Evolutionary conservation across 805 yeast genomes (phyloP).

Genomic region (Wickerhamomyces bisporus): DNA sequence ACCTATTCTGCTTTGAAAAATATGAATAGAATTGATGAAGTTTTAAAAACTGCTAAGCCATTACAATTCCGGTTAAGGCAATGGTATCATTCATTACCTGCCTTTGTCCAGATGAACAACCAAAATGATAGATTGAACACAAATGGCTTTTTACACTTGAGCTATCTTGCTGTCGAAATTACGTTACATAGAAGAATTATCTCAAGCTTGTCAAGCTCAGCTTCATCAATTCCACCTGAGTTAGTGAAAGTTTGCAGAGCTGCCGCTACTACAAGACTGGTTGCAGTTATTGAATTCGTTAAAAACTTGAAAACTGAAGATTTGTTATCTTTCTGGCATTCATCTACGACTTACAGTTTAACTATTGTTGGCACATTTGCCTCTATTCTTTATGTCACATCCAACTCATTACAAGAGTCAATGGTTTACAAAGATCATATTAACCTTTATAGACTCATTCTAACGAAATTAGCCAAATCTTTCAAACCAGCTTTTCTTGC

Average conservation of each 20-base stretch:
- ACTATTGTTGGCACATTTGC: slow-evolving; percentile 87
- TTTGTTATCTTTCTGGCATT: slow-evolving; percentile 86
- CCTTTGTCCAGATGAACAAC: slow-evolving; percentile 52
- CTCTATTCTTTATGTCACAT: slow-evolving; percentile 67
- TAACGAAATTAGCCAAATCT: slow-evolving; percentile 69
- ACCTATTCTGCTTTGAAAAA: slow-evolving; percentile 58
- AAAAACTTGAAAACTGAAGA: slow-evolving; percentile 72
- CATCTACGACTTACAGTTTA: slow-evolving; percentile 71
- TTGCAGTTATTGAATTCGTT: slow-evolving; percentile 79
- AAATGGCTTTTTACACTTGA: slow-evolving; percentile 73
- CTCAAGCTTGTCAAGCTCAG: slow-evolving; percentile 38
- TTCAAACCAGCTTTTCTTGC: slow-evolving; percentile 80
- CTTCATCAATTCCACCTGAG: slow-evolving; percentile 39
- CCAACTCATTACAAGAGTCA: slow-evolving; percentile 58
- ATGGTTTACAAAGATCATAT: slow-evolving; percentile 60
- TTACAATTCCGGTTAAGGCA: slow-evolving; percentile 62
- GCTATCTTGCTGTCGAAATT: slow-evolving; percentile 87
- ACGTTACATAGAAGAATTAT: slow-evolving; percentile 78
- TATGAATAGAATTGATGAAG: slow-evolving; percentile 55
- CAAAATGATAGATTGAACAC: slow-evolving; percentile 26
- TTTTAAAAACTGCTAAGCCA: slow-evolving; percentile 76
- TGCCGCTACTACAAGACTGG: slow-evolving; percentile 78
- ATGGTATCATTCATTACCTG: slow-evolving; percentile 74
- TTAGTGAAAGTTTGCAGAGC: slow-evolving; percentile 65
- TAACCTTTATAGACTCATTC: slow-evolving; percentile 69